Conservation (phyloP, 257 asterid genomes). For the Solanum habrochaites region DNA sequence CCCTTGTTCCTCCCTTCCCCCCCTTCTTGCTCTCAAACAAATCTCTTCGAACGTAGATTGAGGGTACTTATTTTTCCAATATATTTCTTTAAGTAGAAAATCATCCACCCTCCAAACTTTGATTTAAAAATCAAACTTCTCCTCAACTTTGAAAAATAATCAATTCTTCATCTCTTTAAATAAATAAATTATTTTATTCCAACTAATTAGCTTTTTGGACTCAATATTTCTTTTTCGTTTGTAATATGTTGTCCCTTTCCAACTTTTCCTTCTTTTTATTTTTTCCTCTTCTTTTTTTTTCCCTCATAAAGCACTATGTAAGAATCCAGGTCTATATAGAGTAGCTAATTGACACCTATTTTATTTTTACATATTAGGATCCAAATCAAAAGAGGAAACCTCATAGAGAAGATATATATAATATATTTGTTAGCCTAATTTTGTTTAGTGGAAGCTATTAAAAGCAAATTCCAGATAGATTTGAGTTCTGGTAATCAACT, state of each 20-base stretch:
- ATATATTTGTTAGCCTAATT: background rate
- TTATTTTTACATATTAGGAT: background rate
- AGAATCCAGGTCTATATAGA: background rate
- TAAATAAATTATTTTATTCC: background rate
- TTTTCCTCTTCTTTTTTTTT: background rate
- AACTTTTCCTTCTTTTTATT: background rate
- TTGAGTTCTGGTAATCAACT: background rate
- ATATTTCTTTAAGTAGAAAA: background rate
- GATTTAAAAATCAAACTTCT: background rate
- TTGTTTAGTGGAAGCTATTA: background rate
- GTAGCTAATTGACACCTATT: background rate
- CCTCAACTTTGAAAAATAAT: background rate
- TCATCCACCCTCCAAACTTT: background rate
- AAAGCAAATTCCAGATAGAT: slow-evolving; percentile 5
- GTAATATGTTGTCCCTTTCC: background rate
- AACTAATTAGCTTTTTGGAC: background rate
- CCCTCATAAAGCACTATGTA: background rate
- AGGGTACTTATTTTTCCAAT: too few relatives aligned
- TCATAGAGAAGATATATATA: background rate
- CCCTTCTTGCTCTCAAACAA: too few relatives aligned
- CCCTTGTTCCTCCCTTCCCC: too few relatives aligned
- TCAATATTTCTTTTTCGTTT: background rate
- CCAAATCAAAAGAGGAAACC: background rate
- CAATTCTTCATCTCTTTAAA: background rate
- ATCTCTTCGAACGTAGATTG: too few relatives aligned